phyloP scores from a whole-genome alignment of 306 rosid genomes.

The Mimosa bimucronata region DNA sequence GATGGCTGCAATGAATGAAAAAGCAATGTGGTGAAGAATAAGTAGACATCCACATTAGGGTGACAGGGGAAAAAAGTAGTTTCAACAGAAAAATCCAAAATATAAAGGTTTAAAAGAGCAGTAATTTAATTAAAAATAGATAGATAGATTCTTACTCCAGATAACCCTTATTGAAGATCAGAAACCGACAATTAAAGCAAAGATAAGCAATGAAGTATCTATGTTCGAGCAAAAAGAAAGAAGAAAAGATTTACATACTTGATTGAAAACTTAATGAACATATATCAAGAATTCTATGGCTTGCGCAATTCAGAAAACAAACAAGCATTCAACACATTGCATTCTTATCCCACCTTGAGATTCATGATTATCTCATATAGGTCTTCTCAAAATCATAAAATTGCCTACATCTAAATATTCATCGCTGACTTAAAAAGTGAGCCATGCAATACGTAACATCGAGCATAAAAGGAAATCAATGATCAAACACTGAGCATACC shows the following conservation, averaged over 20 bases:
- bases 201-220: neutral
- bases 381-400: neutral
- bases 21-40: neutral
- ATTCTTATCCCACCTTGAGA: neutral
- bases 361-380: neutral
- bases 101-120: neutral
- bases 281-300: neutral
- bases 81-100: neutral
- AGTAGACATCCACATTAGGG: neutral
- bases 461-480: neutral
- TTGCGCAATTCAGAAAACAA: neutral
- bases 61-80: neutral
- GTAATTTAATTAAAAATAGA: neutral
- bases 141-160: neutral
- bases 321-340: neutral
- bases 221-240: neutral
- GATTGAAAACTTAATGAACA: neutral
- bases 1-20: slow-evolving; percentile 73
- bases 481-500: slow-evolving; percentile 45
- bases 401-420: neutral
- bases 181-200: neutral
- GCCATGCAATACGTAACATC: neutral
- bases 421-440: neutral
- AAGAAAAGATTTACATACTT: neutral
- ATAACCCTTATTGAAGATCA: neutral